phyloP scores from a whole-genome alignment of 2,329 filamentous ascomycete genomes.

The Furcasterigmium furcatum region DNA sequence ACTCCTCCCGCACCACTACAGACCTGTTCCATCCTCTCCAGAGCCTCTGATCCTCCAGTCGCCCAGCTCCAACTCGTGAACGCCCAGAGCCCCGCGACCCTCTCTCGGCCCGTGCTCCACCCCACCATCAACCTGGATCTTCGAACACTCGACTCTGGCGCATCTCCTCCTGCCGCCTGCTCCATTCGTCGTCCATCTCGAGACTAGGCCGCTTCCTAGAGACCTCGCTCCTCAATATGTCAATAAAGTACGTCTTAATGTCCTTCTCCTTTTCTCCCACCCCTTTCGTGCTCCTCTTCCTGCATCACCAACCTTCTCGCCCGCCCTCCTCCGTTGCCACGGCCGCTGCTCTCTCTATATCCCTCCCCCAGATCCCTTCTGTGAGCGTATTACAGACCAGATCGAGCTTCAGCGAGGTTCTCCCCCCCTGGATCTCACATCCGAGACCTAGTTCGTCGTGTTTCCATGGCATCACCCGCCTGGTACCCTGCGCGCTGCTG shows the following conservation, averaged over 20 bases:
- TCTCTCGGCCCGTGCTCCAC: constrained; percentile 10
- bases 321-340: background rate
- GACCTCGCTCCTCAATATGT: constrained; percentile 30
- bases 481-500: background rate
- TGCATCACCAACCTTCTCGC: background rate
- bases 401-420: too few relatives aligned
- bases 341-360: too few relatives aligned
- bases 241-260: constrained; percentile 47
- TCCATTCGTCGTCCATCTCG: constrained; percentile 12
- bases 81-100: constrained; percentile 6
- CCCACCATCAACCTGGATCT: constrained; percentile 16
- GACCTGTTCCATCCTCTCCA: constrained; percentile 4
- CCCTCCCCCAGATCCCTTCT: too few relatives aligned
- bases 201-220: constrained; percentile 7
- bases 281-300: background rate
- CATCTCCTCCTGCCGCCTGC: constrained; percentile 14
- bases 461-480: background rate
- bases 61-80: constrained; percentile 5
- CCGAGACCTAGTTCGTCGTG: too few relatives aligned
- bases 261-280: constrained; percentile 7
- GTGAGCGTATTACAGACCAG: too few relatives aligned
- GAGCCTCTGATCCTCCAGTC: background rate
- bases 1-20: constrained; percentile 2
- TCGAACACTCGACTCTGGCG: constrained; percentile 7
- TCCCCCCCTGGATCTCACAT: too few relatives aligned